Conservation (phyloP, 306 rosid species). For the Ormosia emarginata region DNA sequence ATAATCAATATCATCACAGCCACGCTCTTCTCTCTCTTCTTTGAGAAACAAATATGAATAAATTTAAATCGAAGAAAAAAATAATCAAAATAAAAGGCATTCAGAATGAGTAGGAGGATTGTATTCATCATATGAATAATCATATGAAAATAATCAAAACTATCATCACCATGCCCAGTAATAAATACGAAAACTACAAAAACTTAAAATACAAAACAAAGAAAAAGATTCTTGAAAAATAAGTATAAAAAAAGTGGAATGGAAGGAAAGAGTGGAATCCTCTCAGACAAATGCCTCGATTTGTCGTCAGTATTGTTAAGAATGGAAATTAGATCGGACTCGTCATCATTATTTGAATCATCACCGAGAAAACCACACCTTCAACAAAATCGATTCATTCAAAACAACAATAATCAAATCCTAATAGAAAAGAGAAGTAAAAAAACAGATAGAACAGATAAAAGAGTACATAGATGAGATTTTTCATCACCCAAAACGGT, state of each 20-base stretch:
- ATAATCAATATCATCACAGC: constrained; percentile 28
- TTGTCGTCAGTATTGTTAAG: constrained; percentile 64
- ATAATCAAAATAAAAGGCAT: constrained; percentile 23
- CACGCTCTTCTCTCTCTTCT: neutral
- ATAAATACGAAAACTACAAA: no score
- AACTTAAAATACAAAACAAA: neutral
- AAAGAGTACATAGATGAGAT: no score
- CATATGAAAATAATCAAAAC: constrained; percentile 16
- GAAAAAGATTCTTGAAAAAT: neutral
- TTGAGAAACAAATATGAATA: no score
- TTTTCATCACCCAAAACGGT: neutral
- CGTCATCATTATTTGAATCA: constrained; percentile 76
- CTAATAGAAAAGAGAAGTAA: neutral
- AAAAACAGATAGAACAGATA: neutral
- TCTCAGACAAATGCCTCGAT: constrained; percentile 99
- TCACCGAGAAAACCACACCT: constrained; percentile 58
- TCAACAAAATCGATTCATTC: neutral
- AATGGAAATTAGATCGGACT: constrained; percentile 77
- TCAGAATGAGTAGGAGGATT: constrained; percentile 92
- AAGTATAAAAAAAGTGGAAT: neutral
- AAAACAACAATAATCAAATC: neutral
- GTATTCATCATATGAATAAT: constrained; percentile 36
- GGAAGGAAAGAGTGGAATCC: constrained; percentile 18
- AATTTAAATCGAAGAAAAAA: neutral
- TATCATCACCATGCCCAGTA: constrained; percentile 53